Percentiles rank a stretch among this genome's conserved stretches.
These are phyloP conservation scores for Nectriaceae sp. DNA, from an alignment of 2,329 filamentous ascomycete species.

Conservation along the genomic window DNA sequence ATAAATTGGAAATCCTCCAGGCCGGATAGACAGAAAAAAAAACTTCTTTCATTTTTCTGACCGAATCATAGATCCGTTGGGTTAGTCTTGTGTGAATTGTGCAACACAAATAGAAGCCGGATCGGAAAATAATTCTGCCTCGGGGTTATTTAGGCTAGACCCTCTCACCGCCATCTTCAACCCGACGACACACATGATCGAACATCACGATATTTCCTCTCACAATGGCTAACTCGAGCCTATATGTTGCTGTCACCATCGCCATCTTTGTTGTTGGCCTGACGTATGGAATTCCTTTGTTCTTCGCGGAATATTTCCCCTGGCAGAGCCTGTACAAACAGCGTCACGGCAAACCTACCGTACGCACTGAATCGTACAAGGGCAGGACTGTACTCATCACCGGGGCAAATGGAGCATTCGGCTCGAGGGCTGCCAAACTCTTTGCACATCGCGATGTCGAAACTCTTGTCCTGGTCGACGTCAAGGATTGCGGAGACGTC, in stretches of 20 bases:
- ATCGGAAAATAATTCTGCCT: too few relatives aligned
- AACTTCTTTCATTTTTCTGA: too few relatives aligned
- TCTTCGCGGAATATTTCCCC: conserved; percentile 38
- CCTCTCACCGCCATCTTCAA: conserved; percentile 8
- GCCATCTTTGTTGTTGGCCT: conserved; percentile 20
- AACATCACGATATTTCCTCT: background rate
- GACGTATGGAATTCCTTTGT: conserved; percentile 32
- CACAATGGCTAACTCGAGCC: conserved; percentile 16
- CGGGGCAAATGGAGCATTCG: conserved; percentile 39
- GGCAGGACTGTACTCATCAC: conserved; percentile 39
- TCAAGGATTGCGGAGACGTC: conserved; percentile 34
- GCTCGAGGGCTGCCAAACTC: conserved; percentile 37
- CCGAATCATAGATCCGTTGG: too few relatives aligned
- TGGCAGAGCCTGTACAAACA: conserved; percentile 35
- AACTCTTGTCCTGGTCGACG: conserved; percentile 39
- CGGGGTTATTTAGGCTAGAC: too few relatives aligned
- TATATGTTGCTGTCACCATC: conserved; percentile 11
- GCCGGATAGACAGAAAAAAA: too few relatives aligned
- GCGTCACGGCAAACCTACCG: conserved; percentile 34
- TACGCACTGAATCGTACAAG: conserved; percentile 36
- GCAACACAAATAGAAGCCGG: too few relatives aligned
- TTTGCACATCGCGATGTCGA: conserved; percentile 36
- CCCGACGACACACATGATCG: background rate
- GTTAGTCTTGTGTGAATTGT: too few relatives aligned
- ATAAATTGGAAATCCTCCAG: too few relatives aligned